Evolutionary conservation across 176 grass and related monocot genomes (phyloP), one percentile per base, ranked within the genome.

Genomic region (Eleusine coracana): DNA sequence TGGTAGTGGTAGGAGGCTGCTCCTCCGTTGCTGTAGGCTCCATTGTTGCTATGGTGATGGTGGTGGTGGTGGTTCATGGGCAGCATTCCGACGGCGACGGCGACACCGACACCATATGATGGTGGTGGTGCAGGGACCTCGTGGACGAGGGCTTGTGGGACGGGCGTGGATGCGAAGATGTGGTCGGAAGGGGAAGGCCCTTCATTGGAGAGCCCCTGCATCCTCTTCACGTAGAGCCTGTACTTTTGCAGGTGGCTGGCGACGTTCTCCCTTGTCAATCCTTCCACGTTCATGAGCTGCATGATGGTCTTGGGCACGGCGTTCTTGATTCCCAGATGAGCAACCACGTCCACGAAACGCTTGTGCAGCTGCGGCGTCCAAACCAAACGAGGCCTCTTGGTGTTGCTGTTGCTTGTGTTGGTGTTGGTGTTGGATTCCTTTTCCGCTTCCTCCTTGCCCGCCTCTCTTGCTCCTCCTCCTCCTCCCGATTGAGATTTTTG

Each of bases 241-340:
- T 99, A 99, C 91, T 99, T 99, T 52, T 99, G 96, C 10, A 99
- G 90, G 76, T 99, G 96, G 89, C 91, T 94, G 0, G 93, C 93
- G 0, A 96, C 96, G 87, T 99, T 99, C 91, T 99, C 96, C 4
- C 93, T 14, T 0, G 87, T 94, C 5, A 99, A 85, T 0, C 96
- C 96, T 1, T 99, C 96, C 20, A 99, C 96, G 86, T 99, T 99
- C 96, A 99, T 99, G 44, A 99, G 84, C 90, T 99, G 89, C 96
- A 96, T 96, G 78, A 96, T 96, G 25, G 87, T 92, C 89, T 99
- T 99, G 58, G 96, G 96, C 73, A 99, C 93, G 0, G 96, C 96
- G 70, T 81, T 93, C 84, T 96, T 96, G 45, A 99, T 90, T 4
- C 96, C 96, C 64, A 99, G 89, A 79, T 96, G 96, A 75, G 91